Evolutionary conservation across 129 eudicot species (phyloP).

Genomic region (Saussurea involucrata): DNA sequence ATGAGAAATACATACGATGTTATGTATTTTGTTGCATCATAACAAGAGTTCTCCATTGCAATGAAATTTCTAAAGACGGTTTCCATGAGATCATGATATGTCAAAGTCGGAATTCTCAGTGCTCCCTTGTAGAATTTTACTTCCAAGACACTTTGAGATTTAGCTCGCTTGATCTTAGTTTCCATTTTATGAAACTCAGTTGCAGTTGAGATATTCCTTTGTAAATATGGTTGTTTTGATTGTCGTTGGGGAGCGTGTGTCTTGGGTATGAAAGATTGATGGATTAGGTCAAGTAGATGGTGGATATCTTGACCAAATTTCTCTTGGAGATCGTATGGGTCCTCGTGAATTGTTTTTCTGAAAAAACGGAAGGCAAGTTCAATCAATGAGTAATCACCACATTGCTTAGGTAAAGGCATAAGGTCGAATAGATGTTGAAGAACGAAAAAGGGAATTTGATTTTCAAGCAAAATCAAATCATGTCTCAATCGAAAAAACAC

Average conservation of each 20-base stretch:
- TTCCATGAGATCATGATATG: slow-evolving; percentile 42
- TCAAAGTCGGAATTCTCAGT: slow-evolving; percentile 49
- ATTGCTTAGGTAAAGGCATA: slow-evolving; percentile 50
- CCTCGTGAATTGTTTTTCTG: slow-evolving; percentile 42
- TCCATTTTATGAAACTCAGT: slow-evolving; percentile 28
- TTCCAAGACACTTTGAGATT: slow-evolving; percentile 26
- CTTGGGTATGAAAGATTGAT: slow-evolving; percentile 53
- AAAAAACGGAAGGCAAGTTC: slow-evolving; percentile 55
- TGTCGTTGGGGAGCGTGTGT: slow-evolving; percentile 6
- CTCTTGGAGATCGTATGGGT: slow-evolving; percentile 22
- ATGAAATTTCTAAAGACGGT: slow-evolving; percentile 51
- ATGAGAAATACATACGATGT: slow-evolving; percentile 56
- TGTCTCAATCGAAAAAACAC: slow-evolving; percentile 33
- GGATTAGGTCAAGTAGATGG: slow-evolving; percentile 66
- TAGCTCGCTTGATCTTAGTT: slow-evolving; percentile 26
- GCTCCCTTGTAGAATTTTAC: slow-evolving; percentile 34
- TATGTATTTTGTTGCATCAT: slow-evolving; percentile 38
- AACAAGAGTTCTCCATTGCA: slow-evolving; percentile 51
- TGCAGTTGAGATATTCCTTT: slow-evolving; percentile 11
- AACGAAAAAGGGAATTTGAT: slow-evolving; percentile 70
- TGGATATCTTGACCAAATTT: slow-evolving; percentile 36
- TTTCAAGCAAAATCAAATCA: slow-evolving; percentile 64
- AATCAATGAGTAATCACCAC: slow-evolving; percentile 26
- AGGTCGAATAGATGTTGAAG: slow-evolving; percentile 50
- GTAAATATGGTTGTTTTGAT: not conserved